Conservation (phyloP, 352 stramenopile genomes). For the Blastocystis sp. region DNA sequence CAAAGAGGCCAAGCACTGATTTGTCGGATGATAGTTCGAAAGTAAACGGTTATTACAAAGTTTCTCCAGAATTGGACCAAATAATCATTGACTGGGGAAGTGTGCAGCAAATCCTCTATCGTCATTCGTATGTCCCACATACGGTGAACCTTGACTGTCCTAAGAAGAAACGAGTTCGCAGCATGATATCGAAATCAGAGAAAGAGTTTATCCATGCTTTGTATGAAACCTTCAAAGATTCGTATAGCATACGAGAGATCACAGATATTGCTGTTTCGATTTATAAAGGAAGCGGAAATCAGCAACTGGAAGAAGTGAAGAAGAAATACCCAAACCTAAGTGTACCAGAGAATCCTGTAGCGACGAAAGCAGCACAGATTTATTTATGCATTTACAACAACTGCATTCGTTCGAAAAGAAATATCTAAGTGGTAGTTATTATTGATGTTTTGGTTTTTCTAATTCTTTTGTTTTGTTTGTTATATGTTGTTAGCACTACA, state of each 20-base stretch:
- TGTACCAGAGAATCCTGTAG: neutral
- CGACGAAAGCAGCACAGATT: neutral
- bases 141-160: neutral
- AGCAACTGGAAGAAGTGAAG: neutral
- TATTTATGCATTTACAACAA: neutral
- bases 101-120: neutral
- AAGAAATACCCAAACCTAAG: neutral
- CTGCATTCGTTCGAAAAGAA: neutral
- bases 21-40: neutral
- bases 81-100: neutral
- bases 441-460: too few relatives aligned
- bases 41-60: neutral
- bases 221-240: neutral
- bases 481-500: too few relatives aligned
- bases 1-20: neutral
- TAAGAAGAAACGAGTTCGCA: neutral
- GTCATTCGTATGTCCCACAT: neutral
- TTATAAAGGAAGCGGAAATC: neutral
- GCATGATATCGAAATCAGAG: neutral
- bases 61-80: neutral
- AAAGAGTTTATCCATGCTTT: neutral
- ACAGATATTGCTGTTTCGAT: neutral
- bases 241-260: neutral
- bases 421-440: neutral
- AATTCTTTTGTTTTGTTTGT: too few relatives aligned